Percentiles rank a stretch among this genome's conserved stretches.
Evolutionary conservation across 441 rosid genomes (phyloP).

Genomic region (Populus hybrid): DNA sequence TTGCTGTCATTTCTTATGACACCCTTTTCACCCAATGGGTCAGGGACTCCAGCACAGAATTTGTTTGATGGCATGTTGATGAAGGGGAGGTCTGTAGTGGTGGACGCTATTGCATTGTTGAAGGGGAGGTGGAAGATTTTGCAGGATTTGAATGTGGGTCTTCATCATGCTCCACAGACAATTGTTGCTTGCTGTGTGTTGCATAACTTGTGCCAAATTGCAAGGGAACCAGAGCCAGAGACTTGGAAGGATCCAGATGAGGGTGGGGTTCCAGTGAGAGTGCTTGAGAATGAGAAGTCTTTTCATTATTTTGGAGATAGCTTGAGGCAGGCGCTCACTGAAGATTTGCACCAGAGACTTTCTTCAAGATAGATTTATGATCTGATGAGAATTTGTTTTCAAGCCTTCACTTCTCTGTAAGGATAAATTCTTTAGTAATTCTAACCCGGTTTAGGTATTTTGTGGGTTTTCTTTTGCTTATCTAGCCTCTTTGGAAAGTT

Average conservation of each 20-base stretch:
- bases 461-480: not conserved
- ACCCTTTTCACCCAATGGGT: constrained; percentile 74
- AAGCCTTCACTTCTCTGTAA: constrained; percentile 9
- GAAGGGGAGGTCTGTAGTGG: constrained; percentile 90
- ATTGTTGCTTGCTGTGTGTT: constrained; percentile 93
- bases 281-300: constrained; percentile 82
- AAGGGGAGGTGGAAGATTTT: constrained; percentile 92
- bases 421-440: constrained; percentile 16
- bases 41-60: constrained; percentile 80
- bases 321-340: constrained; percentile 91
- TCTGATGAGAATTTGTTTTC: not conserved
- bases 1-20: constrained; percentile 79
- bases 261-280: constrained; percentile 58
- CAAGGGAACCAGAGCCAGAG: constrained; percentile 94
- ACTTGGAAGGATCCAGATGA: constrained; percentile 84
- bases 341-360: constrained; percentile 91
- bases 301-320: constrained; percentile 72
- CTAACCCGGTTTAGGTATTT: constrained; percentile 21
- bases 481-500: constrained; percentile 1
- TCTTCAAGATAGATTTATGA: constrained; percentile 49
- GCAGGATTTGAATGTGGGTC: constrained; percentile 87
- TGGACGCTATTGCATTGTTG: constrained; percentile 87
- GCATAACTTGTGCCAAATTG: constrained; percentile 93
- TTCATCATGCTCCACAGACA: constrained; percentile 89
- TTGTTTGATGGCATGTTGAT: constrained; percentile 93